Conservation (phyloP, 1,139 yeast species). For the Blastobotrys persicus region DNA sequence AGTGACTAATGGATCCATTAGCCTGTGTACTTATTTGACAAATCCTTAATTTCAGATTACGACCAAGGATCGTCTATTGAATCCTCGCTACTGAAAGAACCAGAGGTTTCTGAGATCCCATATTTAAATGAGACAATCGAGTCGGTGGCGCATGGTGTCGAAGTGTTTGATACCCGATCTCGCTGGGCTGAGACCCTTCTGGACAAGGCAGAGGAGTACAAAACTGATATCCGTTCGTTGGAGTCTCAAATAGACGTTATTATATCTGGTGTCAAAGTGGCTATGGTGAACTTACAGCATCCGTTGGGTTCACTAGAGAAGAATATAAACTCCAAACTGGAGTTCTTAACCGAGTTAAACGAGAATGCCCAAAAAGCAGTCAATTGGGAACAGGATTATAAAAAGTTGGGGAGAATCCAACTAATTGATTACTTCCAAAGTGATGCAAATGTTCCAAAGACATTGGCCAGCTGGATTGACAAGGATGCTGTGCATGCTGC, state of each 20-base stretch:
- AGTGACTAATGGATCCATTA: constrained; percentile 1
- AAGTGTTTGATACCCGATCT: constrained; percentile 12
- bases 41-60: constrained; percentile 19
- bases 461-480: constrained; percentile 31
- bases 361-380: constrained; percentile 27
- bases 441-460: constrained; percentile 18
- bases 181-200: constrained; percentile 21
- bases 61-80: neutral
- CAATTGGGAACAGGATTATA: constrained; percentile 24
- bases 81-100: neutral
- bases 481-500: constrained; percentile 17
- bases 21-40: constrained; percentile 32
- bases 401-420: constrained; percentile 20
- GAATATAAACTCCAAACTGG: constrained; percentile 28
- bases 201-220: constrained; percentile 14
- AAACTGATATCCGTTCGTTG: constrained; percentile 16
- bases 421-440: constrained; percentile 10
- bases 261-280: constrained; percentile 31
- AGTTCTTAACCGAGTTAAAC: constrained; percentile 28
- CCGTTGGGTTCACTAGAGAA: constrained; percentile 30
- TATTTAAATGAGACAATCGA: neutral
- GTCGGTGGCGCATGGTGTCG: constrained; percentile 7
- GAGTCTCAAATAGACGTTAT: constrained; percentile 27
- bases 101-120: constrained; percentile 1
- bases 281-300: constrained; percentile 31